A percentile compares a stretch with the other conserved stretches of the same genome.
Evolutionary conservation across 2,329 filamentous ascomycete species (phyloP).

Genomic region (Cladosporium colombiae): DNA sequence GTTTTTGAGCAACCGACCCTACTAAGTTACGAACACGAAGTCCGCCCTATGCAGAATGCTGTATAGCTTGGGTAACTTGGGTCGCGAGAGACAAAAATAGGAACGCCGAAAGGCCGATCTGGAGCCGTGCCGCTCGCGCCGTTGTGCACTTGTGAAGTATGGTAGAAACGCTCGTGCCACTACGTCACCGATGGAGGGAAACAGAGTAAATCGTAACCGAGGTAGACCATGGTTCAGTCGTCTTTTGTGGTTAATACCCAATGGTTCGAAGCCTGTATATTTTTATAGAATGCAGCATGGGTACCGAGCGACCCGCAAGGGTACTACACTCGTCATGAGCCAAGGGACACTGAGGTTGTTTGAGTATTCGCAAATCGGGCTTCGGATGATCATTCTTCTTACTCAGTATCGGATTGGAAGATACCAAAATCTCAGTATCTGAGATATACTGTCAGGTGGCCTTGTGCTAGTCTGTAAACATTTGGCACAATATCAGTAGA

Average conservation of each 20-base stretch:
- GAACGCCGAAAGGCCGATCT: neutral
- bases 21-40: constrained; percentile 5
- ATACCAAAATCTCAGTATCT: neutral
- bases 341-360: neutral
- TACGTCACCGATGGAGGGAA: neutral
- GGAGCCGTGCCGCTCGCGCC: constrained; percentile 2
- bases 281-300: neutral
- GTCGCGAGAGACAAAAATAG: neutral
- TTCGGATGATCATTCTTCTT: neutral
- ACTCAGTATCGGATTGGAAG: neutral
- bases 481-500: neutral
- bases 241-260: neutral
- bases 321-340: neutral
- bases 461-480: neutral
- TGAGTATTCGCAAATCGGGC: neutral
- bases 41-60: neutral
- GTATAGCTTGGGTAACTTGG: neutral
- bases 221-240: neutral
- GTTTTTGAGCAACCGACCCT: neutral
- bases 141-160: neutral
- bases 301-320: neutral
- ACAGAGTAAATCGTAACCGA: neutral
- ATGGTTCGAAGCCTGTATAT: neutral
- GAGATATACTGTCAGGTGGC: neutral
- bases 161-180: neutral